Conservation (phyloP, 345 rosid genomes). For the Excoecaria agallocha region DNA sequence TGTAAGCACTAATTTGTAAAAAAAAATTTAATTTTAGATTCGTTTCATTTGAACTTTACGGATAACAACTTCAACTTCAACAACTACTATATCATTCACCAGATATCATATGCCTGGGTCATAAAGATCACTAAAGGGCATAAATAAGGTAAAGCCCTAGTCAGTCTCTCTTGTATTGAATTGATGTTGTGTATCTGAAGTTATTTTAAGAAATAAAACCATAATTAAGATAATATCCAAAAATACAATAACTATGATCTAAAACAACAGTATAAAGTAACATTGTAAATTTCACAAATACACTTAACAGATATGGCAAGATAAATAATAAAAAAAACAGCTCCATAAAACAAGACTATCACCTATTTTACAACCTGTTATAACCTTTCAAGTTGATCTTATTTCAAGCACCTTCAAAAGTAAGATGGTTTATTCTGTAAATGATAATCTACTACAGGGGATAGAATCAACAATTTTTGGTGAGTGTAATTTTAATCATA, state of each 20-base stretch:
- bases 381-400: neutral
- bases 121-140: conserved; percentile 89
- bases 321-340: too few species aligned
- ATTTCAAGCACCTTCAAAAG: neutral
- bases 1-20: too few species aligned
- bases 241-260: neutral
- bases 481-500: neutral
- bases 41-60: conserved; percentile 84
- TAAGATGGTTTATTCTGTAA: neutral
- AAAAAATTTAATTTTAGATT: conserved; percentile 50
- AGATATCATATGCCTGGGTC: conserved; percentile 83
- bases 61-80: conserved; percentile 92
- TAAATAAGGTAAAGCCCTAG: conserved; percentile 93
- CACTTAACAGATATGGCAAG: too few species aligned
- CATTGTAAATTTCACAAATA: too few species aligned
- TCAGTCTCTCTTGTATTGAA: conserved; percentile 90
- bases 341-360: too few species aligned
- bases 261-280: neutral
- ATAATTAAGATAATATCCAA: neutral
- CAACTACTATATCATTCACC: conserved; percentile 63
- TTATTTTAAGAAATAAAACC: neutral
- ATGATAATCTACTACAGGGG: neutral
- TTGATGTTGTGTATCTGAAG: conserved; percentile 86
- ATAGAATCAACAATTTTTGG: neutral
- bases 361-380: neutral